Base-by-base conservation (phyloP, 2,329 filamentous ascomycete species). In the Paecilomyces formosus region DNA sequence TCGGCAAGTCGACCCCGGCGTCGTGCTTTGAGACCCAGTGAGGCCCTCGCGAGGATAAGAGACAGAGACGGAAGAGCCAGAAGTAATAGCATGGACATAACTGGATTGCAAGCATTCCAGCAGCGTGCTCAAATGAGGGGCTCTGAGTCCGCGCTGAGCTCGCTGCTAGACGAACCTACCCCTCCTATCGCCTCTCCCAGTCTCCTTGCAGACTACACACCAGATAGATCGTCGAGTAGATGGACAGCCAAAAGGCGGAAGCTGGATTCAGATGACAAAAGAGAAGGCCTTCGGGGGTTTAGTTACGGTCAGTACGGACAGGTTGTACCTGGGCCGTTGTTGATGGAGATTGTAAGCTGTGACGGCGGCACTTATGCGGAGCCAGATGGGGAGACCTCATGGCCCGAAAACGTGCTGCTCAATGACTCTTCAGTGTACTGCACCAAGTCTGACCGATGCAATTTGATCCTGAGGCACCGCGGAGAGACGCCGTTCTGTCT, bases 381-480 rank as follows among this genome's bases (percentile, higher is more conserved):
- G 65, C 76, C 73, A 18, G 70, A 79, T 57, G 76, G 79, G 11
- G 77, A 77, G 35, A 75, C 74, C 30, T 89, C 90, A 62, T 82
- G 83, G 12, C 85, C 88, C 21, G 89, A 92, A 65, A 96, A 96
- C 70, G 87, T 97, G 28, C 80, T 97, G 61, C 86, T 84, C 64
- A 87, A 92, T 70, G 90, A 97, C 73, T 81, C 81, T 59, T 89
- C 88, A 11, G 90, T 96, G 2, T 97, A 97, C 70, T 95, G 92
- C 74, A 96, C 92, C 39, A 90, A 93, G 71, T 87, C 85, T n/a
- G 88, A 88, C 61, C 84, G 86, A 59, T 97, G 92, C 77, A 96
- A 96, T 69, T 85, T 97, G 65, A 81, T 97, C 12, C 75, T 97
- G 58, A 85, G 85, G 59, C 93, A 97, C 71, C 86, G 88, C 63